Conservation (phyloP, 2,329 filamentous ascomycete species). For the Sporothrix sp. region DNA sequence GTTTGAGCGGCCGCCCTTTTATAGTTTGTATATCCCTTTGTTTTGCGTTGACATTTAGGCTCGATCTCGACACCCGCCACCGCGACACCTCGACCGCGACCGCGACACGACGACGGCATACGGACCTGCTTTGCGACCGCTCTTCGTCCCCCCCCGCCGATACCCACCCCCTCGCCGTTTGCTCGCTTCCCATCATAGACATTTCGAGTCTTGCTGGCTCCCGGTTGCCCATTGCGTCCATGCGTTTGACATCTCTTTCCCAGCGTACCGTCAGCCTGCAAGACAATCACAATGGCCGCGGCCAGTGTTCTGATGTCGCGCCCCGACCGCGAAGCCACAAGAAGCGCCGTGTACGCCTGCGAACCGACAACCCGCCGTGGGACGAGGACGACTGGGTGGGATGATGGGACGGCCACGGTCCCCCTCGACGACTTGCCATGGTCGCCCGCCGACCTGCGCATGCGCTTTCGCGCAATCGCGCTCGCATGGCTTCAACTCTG, state of each 20-base stretch:
- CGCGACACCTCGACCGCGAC: neutral
- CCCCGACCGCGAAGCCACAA: conserved; percentile 32
- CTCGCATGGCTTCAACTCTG: conserved; percentile 30
- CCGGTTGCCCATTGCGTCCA: conserved; percentile 34
- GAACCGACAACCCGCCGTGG: conserved; percentile 26
- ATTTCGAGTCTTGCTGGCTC: conserved; percentile 11
- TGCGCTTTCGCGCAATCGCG: conserved; percentile 31
- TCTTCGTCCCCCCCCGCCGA: neutral
- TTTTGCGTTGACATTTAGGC: neutral
- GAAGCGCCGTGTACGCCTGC: conserved; percentile 28
- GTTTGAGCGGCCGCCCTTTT: neutral
- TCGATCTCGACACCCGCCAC: neutral
- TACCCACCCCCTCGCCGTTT: neutral
- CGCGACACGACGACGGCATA: neutral
- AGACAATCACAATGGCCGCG: conserved; percentile 45
- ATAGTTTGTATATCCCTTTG: neutral
- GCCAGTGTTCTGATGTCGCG: conserved; percentile 37
- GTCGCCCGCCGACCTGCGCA: conserved; percentile 22
- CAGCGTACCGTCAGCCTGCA: conserved; percentile 32
- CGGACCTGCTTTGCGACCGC: neutral
- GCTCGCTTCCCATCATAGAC: neutral
- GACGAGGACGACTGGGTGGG: conserved; percentile 28
- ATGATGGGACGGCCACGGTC: conserved; percentile 20
- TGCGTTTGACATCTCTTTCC: conserved; percentile 38
- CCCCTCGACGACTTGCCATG: conserved; percentile 12